These are phyloP conservation scores for Penicillium frequentans DNA, from an alignment of 2,329 filamentous ascomycete genomes.

Conservation along the genomic window DNA sequence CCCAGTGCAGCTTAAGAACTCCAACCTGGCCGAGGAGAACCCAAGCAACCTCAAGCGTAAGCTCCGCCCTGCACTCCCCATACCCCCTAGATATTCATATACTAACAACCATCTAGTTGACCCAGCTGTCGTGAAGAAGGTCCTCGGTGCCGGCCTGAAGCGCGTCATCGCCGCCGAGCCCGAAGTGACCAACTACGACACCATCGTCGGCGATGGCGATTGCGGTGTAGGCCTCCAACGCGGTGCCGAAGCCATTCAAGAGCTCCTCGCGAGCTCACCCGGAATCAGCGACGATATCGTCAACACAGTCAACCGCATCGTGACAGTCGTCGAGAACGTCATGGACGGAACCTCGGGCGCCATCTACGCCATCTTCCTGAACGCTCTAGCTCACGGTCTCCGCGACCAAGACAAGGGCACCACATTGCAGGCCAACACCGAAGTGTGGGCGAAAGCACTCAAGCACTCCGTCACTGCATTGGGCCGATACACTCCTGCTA, in stretches of 20 bases:
- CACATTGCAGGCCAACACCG: constrained; percentile 47
- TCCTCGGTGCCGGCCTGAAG: constrained; percentile 56
- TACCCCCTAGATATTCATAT: background rate
- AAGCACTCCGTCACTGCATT: constrained; percentile 69
- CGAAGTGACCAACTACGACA: constrained; percentile 68
- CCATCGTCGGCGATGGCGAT: constrained; percentile 85
- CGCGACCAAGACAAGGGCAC: constrained; percentile 52
- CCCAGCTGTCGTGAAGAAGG: constrained; percentile 50
- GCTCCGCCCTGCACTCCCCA: constrained; percentile 19
- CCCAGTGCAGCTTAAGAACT: constrained; percentile 43
- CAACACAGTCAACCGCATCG: constrained; percentile 60
- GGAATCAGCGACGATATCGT: constrained; percentile 58
- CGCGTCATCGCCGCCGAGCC: constrained; percentile 64
- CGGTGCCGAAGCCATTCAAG: constrained; percentile 68
- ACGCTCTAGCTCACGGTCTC: constrained; percentile 72
- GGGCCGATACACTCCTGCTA: constrained; percentile 82
- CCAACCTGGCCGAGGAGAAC: constrained; percentile 45
- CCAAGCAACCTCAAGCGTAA: constrained; percentile 55
- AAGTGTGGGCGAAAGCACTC: constrained; percentile 67
- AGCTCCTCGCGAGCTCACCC: constrained; percentile 40
- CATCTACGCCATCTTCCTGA: constrained; percentile 85
- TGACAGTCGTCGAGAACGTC: constrained; percentile 63
- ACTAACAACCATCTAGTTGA: constrained; percentile 45
- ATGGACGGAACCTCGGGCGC: constrained; percentile 79
- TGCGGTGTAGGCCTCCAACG: constrained; percentile 84